These are phyloP conservation scores for Hexamita inflata DNA, from an alignment of 208 protist species.

Conservation along the genomic window DNA sequence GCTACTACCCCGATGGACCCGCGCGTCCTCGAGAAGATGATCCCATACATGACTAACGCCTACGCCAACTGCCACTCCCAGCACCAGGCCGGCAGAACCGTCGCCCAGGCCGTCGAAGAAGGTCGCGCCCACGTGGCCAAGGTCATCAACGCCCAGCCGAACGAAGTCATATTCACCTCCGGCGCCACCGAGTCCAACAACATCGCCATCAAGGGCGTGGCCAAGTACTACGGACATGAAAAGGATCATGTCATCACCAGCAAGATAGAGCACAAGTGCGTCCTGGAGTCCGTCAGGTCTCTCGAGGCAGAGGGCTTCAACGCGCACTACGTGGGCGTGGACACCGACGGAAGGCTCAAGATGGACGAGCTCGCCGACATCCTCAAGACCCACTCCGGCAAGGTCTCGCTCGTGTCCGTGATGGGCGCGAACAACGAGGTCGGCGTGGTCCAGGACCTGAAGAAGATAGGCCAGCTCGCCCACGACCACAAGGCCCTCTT, in stretches of 20 bases:
- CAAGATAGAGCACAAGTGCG: slow-evolving; percentile 37
- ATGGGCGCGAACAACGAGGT: slow-evolving; percentile 43
- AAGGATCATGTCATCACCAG: slow-evolving; percentile 25
- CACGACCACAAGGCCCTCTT: slow-evolving; percentile 18
- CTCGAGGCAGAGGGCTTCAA: slow-evolving; percentile 31
- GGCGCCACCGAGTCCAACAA: slow-evolving; percentile 41
- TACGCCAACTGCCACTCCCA: slow-evolving; percentile 95
- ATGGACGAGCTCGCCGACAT: slow-evolving; percentile 31
- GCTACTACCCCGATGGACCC: slow-evolving; percentile 79
- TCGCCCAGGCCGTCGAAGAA: slow-evolving; percentile 73
- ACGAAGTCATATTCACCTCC: slow-evolving; percentile 66
- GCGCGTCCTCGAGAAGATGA: slow-evolving; percentile 90
- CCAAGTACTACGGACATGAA: slow-evolving; percentile 9
- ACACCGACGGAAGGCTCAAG: slow-evolving; percentile 13
- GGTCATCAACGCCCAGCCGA: slow-evolving; percentile 75
- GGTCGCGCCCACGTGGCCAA: slow-evolving; percentile 63
- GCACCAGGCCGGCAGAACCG: slow-evolving; percentile 85
- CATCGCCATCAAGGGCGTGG: slow-evolving; percentile 31
- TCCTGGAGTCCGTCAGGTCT: slow-evolving; percentile 30
- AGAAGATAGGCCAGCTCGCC: slow-evolving; percentile 21
- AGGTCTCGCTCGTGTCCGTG: slow-evolving; percentile 22
- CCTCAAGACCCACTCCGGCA: background rate
- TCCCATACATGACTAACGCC: slow-evolving; percentile 79
- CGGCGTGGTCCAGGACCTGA: slow-evolving; percentile 26
- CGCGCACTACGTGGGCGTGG: slow-evolving; percentile 24